A percentile compares a stretch with the other conserved stretches of the same genome.
Evolutionary conservation across 73 alveolate species (phyloP).

Genomic region (Tetrahymena thermophila): DNA sequence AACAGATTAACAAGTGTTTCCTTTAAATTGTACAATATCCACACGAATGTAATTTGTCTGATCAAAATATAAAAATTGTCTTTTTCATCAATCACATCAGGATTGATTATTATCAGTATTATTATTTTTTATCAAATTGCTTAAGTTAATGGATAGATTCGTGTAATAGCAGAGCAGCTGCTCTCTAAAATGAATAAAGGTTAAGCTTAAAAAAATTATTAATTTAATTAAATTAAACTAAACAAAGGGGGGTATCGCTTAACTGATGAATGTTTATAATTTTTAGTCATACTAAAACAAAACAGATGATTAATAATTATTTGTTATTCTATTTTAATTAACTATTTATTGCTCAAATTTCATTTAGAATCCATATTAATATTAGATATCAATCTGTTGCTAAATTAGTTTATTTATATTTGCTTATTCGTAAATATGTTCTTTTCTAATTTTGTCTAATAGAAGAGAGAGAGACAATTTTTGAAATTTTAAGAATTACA

Average conservation of each 20-base stretch:
- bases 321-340: no score
- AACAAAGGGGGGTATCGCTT: not conserved
- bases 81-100: not conserved
- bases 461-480: no score
- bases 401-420: no score
- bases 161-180: not conserved
- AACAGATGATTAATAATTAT: no score
- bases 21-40: not conserved
- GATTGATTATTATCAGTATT: not conserved
- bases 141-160: not conserved
- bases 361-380: not conserved
- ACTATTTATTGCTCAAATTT: not conserved
- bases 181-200: not conserved
- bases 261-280: not conserved
- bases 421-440: no score
- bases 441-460: no score
- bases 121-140: not conserved
- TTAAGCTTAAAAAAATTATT: not conserved
- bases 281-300: no score
- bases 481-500: not conserved
- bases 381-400: not conserved
- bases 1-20: no score
- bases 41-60: not conserved
- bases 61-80: not conserved
- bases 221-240: not conserved